phyloP scores from a whole-genome alignment of 495 filamentous ascomycete genomes.

The Xeromyces bisporus region DNA sequence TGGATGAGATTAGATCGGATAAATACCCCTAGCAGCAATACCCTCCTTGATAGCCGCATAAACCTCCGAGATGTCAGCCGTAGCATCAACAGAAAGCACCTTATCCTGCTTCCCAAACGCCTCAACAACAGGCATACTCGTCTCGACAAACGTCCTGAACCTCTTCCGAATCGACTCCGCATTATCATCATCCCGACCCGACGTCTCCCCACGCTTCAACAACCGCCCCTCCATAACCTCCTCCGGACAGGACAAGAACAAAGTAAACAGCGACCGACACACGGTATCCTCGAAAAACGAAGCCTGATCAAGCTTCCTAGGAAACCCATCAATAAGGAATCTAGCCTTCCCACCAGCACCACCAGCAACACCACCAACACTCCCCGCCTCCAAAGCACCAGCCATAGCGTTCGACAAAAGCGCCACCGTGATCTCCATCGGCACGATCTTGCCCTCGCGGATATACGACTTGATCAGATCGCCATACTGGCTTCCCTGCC shows the following conservation, averaged over 20 bases:
- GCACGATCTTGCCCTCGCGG: slow-evolving; percentile 83
- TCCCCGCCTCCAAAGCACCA: slow-evolving; percentile 27
- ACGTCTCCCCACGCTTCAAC: slow-evolving; percentile 80
- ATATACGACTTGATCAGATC: slow-evolving; percentile 81
- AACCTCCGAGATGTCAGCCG: slow-evolving; percentile 50
- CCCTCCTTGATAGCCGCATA: slow-evolving; percentile 47
- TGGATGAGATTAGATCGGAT: slow-evolving; percentile 16
- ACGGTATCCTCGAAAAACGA: slow-evolving; percentile 81
- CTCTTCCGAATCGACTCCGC: slow-evolving; percentile 88
- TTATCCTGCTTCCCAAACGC: slow-evolving; percentile 59
- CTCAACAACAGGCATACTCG: slow-evolving; percentile 90
- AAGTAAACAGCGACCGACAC: slow-evolving; percentile 59
- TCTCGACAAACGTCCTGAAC: slow-evolving; percentile 83
- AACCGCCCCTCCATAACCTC: slow-evolving; percentile 68
- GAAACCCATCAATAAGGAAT: slow-evolving; percentile 92
- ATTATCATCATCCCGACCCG: slow-evolving; percentile 83
- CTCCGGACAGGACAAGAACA: slow-evolving; percentile 88
- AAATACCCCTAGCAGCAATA: slow-evolving; percentile 31
- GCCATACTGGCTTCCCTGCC: slow-evolving; percentile 71
- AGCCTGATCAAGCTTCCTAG: slow-evolving; percentile 92
- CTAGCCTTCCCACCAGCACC: slow-evolving; percentile 24
- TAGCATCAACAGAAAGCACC: slow-evolving; percentile 63
- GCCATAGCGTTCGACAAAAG: slow-evolving; percentile 87
- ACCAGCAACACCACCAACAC: slow-evolving; percentile 11
- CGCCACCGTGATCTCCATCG: slow-evolving; percentile 95